phyloP scores from a whole-genome alignment of 352 stramenopile genomes.

The Globisporangium okanoganense region DNA sequence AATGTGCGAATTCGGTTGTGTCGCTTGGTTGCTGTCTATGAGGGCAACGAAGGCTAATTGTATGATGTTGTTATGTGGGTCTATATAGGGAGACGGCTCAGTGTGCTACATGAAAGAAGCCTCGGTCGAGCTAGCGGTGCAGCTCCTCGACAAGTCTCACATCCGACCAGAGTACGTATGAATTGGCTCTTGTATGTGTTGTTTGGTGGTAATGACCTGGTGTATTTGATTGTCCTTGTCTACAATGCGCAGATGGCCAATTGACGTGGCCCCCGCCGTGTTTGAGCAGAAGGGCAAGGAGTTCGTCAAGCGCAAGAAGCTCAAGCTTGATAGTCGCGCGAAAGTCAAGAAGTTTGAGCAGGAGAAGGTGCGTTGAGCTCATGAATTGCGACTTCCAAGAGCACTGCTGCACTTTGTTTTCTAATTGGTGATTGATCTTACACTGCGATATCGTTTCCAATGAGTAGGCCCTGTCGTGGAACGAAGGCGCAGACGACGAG shows the following conservation, averaged over 20 bases:
- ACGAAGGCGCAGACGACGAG: constrained; percentile 91
- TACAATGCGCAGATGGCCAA: constrained; percentile 43
- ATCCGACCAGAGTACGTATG: constrained; percentile 73
- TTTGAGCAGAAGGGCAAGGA: constrained; percentile 89
- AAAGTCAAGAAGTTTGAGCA: constrained; percentile 89
- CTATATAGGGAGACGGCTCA: constrained; percentile 86
- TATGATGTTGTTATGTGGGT: background rate
- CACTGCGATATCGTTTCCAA: constrained; percentile 24
- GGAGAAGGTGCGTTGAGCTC: constrained; percentile 47
- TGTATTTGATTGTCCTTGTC: constrained; percentile 1
- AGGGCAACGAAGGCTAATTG: background rate
- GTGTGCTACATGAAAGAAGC: constrained; percentile 96
- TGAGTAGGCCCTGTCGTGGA: constrained; percentile 91
- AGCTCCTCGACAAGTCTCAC: constrained; percentile 91
- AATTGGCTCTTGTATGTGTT: background rate
- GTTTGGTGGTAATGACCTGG: background rate
- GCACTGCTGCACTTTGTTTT: background rate
- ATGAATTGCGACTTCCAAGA: background rate
- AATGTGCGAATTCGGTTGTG: constrained; percentile 64
- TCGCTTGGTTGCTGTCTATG: background rate
- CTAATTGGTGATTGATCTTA: background rate
- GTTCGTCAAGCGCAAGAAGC: constrained; percentile 77
- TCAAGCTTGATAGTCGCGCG: constrained; percentile 74
- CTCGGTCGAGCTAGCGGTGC: constrained; percentile 93
- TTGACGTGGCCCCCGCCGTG: constrained; percentile 70